phyloP scores from a whole-genome alignment of 2,329 filamentous ascomycete genomes.

The Sphaerulina populicola region DNA sequence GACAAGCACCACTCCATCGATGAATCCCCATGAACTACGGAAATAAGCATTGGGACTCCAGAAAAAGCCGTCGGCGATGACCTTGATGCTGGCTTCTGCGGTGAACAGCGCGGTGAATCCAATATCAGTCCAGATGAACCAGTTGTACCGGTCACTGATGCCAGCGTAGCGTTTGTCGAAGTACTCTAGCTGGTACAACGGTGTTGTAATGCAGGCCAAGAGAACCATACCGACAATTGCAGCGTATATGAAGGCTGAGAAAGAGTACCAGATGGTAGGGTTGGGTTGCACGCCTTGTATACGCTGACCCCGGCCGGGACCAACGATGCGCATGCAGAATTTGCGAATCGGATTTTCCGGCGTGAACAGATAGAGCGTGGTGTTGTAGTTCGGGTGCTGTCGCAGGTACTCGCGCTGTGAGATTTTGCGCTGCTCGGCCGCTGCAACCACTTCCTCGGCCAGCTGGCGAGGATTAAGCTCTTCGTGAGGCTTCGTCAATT shows the following conservation, averaged over 20 bases:
- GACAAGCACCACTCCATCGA: slow-evolving; percentile 81
- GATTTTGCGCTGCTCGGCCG: slow-evolving; percentile 71
- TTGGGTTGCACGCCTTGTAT: slow-evolving; percentile 86
- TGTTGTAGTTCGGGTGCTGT: slow-evolving; percentile 85
- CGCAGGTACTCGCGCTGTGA: slow-evolving; percentile 85
- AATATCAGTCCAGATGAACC: slow-evolving; percentile 93
- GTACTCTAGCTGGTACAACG: slow-evolving; percentile 85
- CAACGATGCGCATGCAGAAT: slow-evolving; percentile 81
- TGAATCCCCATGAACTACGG: slow-evolving; percentile 91
- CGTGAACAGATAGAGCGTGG: slow-evolving; percentile 76
- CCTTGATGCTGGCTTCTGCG: slow-evolving; percentile 78
- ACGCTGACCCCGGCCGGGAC: slow-evolving; percentile 76
- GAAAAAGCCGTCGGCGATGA: slow-evolving; percentile 88
- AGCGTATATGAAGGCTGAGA: slow-evolving; percentile 88
- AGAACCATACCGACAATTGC: slow-evolving; percentile 97
- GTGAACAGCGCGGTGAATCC: slow-evolving; percentile 83
- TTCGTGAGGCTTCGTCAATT: slow-evolving; percentile 62
- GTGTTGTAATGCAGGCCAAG: slow-evolving; percentile 87
- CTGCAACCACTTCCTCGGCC: slow-evolving; percentile 81
- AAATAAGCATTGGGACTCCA: slow-evolving; percentile 98
- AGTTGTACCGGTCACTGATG: slow-evolving; percentile 55
- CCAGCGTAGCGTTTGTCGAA: slow-evolving; percentile 39
- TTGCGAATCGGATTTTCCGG: slow-evolving; percentile 70
- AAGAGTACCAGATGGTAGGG: slow-evolving; percentile 81
- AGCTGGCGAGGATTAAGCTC: slow-evolving; percentile 75